A percentile compares a stretch with the other conserved stretches of the same genome.
Evolutionary conservation across 805 yeast genomes (phyloP).

Genomic region (Wickerhamiella azymoides): DNA sequence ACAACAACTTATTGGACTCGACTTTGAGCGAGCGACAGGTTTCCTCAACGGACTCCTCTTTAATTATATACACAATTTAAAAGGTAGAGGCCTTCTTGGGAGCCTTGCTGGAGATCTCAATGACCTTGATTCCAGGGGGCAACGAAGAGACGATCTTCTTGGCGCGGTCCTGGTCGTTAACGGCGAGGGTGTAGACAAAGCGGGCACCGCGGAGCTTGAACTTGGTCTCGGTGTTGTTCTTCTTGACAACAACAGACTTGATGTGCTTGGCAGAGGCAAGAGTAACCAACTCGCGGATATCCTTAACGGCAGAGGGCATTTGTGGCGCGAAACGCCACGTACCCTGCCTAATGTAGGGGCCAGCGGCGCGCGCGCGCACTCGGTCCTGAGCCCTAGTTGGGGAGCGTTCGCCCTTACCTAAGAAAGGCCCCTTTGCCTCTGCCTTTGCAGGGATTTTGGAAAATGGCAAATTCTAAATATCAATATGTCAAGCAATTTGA

Average conservation of each 20-base stretch:
- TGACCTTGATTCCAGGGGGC: constrained; percentile 49
- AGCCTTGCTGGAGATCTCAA: constrained; percentile 13
- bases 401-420: not conserved
- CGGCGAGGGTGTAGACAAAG: constrained; percentile 87
- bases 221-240: constrained; percentile 89
- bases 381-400: too few relatives aligned
- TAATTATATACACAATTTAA: not conserved
- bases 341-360: not conserved
- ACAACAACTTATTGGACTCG: not conserved
- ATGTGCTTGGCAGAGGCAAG: constrained; percentile 78
- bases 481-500: constrained; percentile 83
- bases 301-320: constrained; percentile 57
- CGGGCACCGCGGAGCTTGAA: constrained; percentile 97
- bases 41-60: not conserved
- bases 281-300: constrained; percentile 94
- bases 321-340: constrained; percentile 7
- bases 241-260: constrained; percentile 84
- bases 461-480: constrained; percentile 65
- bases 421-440: not conserved
- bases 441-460: not conserved
- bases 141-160: constrained; percentile 94
- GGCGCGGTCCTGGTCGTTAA: constrained; percentile 92
- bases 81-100: constrained; percentile 8
- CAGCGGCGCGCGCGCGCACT: too few relatives aligned
- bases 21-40: not conserved